Evolutionary conservation across 495 filamentous ascomycete species (phyloP).

Genomic region (Penicillium alfredii): DNA sequence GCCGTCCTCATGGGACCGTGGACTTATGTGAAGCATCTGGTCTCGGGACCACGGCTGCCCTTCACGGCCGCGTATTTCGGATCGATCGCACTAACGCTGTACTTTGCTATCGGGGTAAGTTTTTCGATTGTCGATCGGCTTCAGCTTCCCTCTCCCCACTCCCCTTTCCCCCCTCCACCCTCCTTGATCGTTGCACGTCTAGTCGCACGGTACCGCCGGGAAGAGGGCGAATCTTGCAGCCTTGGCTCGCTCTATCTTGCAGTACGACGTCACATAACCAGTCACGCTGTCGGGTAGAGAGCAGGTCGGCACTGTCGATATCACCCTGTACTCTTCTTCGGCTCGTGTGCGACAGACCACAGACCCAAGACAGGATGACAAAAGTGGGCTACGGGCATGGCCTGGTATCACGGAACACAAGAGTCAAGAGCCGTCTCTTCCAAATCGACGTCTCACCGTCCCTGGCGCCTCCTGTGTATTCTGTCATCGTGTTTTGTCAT

Average conservation of each 20-base stretch:
- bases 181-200: conserved; percentile 8
- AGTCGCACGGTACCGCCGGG: conserved; percentile 14
- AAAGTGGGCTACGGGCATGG: conserved; percentile 1
- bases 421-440: background rate
- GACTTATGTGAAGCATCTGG: conserved; percentile 74
- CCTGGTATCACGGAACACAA: conserved; percentile 4
- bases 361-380: conserved; percentile 1
- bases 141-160: conserved; percentile 1
- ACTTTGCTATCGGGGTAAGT: conserved; percentile 88
- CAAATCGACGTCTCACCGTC: conserved; percentile 10
- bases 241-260: conserved; percentile 12
- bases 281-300: conserved; percentile 10
- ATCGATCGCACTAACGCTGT: conserved; percentile 82
- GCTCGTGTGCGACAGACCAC: background rate
- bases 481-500: background rate
- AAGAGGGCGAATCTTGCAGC: conserved; percentile 19
- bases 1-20: conserved; percentile 87
- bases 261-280: conserved; percentile 13
- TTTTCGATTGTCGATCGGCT: conserved; percentile 12
- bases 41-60: conserved; percentile 78
- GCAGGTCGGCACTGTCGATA: conserved; percentile 8
- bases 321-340: conserved; percentile 8
- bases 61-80: conserved; percentile 98
- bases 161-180: conserved; percentile 2
- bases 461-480: conserved; percentile 2